A percentile compares a stretch with the other conserved stretches of the same genome.
Conservation (phyloP, 371 early-diverging fungal species). For the Batkoa obscura region DNA sequence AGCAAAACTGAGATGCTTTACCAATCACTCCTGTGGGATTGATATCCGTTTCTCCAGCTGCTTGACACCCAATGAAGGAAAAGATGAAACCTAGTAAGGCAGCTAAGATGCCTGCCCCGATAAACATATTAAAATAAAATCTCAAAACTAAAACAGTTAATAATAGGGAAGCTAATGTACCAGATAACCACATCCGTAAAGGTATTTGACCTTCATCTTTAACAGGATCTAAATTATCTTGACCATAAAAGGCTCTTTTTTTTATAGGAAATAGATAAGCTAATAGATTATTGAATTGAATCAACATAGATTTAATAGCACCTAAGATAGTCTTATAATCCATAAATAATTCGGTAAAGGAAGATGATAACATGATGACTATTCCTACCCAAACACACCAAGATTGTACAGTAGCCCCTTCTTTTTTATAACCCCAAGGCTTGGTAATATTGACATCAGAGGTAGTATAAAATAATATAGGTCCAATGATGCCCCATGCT, state of each 20-base stretch:
- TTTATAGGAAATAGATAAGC: neutral
- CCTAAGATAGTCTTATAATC: slow-evolving; percentile 31
- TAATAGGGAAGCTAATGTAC: slow-evolving; percentile 30
- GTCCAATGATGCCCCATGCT: slow-evolving; percentile 1
- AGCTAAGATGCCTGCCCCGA: slow-evolving; percentile 30
- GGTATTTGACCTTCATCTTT: slow-evolving; percentile 32
- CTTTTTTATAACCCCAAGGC: neutral
- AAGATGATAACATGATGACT: slow-evolving; percentile 38
- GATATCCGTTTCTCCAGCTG: slow-evolving; percentile 45
- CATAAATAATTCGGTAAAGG: slow-evolving; percentile 35
- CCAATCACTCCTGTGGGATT: slow-evolving; percentile 41
- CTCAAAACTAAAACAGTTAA: slow-evolving; percentile 38
- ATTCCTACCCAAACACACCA: slow-evolving; percentile 57
- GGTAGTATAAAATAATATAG: slow-evolving; percentile 8
- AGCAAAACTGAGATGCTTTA: slow-evolving; percentile 40
- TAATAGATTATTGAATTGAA: slow-evolving; percentile 10
- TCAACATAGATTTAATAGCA: slow-evolving; percentile 24
- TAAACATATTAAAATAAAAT: slow-evolving; percentile 30
- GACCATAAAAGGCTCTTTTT: slow-evolving; percentile 3
- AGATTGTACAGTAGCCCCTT: slow-evolving; percentile 14
- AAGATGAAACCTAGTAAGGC: slow-evolving; percentile 41
- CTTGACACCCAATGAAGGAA: slow-evolving; percentile 46
- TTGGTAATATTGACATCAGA: neutral
- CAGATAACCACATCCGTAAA: slow-evolving; percentile 31
- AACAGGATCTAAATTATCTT: slow-evolving; percentile 16